Evolutionary conservation across 495 filamentous ascomycete genomes (phyloP).

Genomic region (Daldinia caldariorum): DNA sequence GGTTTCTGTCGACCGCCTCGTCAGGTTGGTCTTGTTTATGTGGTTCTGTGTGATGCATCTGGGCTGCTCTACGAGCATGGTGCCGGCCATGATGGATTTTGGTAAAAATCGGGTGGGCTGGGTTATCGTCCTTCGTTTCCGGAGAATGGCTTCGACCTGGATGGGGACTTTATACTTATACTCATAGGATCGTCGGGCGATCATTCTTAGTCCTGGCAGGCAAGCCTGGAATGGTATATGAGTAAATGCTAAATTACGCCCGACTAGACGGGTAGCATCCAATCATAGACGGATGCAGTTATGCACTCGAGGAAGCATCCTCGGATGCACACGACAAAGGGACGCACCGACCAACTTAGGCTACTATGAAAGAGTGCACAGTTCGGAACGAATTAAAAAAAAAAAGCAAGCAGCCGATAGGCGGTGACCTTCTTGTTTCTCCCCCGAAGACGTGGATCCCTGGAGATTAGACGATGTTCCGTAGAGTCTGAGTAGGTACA

Average conservation of each 20-base stretch:
- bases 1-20: slow-evolving; percentile 9
- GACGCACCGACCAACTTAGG: neutral
- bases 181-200: slow-evolving; percentile 7
- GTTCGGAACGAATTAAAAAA: slow-evolving; percentile 12
- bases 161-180: slow-evolving; percentile 16
- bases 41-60: slow-evolving; percentile 13
- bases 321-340: slow-evolving; percentile 17
- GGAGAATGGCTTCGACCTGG: neutral
- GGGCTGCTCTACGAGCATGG: slow-evolving; percentile 22
- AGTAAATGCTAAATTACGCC: slow-evolving; percentile 20
- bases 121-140: slow-evolving; percentile 13
- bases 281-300: slow-evolving; percentile 16
- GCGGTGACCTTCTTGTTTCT: slow-evolving; percentile 12
- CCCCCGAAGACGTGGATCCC: slow-evolving; percentile 11
- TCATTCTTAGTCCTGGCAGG: slow-evolving; percentile 13
- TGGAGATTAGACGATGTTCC: slow-evolving; percentile 1
- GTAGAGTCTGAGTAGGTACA: slow-evolving; percentile 9
- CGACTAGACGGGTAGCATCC: slow-evolving; percentile 24
- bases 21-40: slow-evolving; percentile 3
- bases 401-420: slow-evolving; percentile 15
- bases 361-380: slow-evolving; percentile 9
- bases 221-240: slow-evolving; percentile 11
- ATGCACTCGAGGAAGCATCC: slow-evolving; percentile 25
- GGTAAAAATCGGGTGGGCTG: neutral
- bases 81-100: neutral